Evolutionary conservation across 228 moss, liverwort and hornwort species (phyloP), one percentile per base, ranked within the genome.

Genomic region (Sphagnum magellanicum): DNA sequence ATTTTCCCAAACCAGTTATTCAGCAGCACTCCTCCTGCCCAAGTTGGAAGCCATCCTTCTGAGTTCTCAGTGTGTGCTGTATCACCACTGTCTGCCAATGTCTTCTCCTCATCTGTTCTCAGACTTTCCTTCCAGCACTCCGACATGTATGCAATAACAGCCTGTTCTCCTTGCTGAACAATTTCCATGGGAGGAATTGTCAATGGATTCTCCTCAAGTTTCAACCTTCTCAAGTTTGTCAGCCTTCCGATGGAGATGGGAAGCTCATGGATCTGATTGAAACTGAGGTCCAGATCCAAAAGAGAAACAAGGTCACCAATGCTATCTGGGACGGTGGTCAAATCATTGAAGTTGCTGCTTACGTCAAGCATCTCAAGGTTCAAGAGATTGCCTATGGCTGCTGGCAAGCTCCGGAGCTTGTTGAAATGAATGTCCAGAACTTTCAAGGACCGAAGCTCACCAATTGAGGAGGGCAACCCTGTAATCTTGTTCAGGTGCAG

Each of bases 291-390:
- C 50, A 86, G 71, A 69, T 90, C 83, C 4, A 76, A 63, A 1
- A 98, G 79, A 57, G 89, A 93, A 50, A 78, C 68, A 10, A 98
- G 76, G 75, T 90, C 92, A 1, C 98, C 98, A n/a, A 98, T 74
- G 0, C 93, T 85, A 51, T 92, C 89, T 4, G 98, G 98, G 51
- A 98, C 50, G 5, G 70, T 70, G 50, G 74, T 59, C 61, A 98
- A 81, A 66, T 98, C 94, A 13, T 86, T 83, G 77, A 98, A 98
- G 77, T 98, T 98, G 63, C 94, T 94, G 78, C 98, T 98, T 60
- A 88, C 89, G 67, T 98, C 84, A 63, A 98, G 77, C 51, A 84
- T 78, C 65, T 92, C 74, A 60, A 98, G 87, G 63, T 75, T 82
- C 6, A 83, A 74, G 0, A 98, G 81, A 52, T 89, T 93, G 66